Percentiles rank a stretch among this genome's conserved stretches.
phyloP scores from a whole-genome alignment of 2,329 filamentous ascomycete genomes.

The Scytalidium lignicola region DNA sequence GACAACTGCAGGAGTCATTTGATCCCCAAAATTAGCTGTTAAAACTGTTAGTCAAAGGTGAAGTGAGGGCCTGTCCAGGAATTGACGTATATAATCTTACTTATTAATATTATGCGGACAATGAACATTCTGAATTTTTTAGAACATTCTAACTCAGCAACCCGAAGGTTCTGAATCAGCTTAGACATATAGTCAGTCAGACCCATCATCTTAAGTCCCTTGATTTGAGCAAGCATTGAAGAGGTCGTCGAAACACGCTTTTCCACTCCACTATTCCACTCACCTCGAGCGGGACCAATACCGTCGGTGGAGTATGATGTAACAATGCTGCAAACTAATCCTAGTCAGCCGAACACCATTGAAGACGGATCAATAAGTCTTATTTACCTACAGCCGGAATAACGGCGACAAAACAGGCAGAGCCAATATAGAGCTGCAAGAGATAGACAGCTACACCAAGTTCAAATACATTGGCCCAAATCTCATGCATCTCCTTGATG shows the following conservation, averaged over 20 bases:
- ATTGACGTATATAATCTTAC: too few species aligned
- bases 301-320: too few species aligned
- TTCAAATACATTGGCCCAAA: conserved; percentile 35
- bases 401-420: background rate
- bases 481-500: conserved; percentile 27
- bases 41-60: too few species aligned
- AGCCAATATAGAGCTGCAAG: conserved; percentile 28
- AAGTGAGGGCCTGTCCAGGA: too few species aligned
- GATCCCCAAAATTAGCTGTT: too few species aligned
- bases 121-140: background rate
- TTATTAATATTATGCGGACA: background rate
- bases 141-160: background rate
- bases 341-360: too few species aligned
- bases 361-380: too few species aligned
- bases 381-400: background rate
- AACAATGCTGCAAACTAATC: too few species aligned
- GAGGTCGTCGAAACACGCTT: conserved; percentile 33
- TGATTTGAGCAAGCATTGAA: conserved; percentile 33
- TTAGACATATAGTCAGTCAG: conserved; percentile 14
- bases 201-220: conserved; percentile 38
- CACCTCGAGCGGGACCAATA: conserved; percentile 14
- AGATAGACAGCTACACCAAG: conserved; percentile 33
- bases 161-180: background rate
- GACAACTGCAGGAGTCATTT: background rate
- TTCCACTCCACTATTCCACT: conserved; percentile 35